These are phyloP conservation scores for Aspergillus kassunensis DNA, from an alignment of 495 filamentous ascomycete genomes.

Conservation along the genomic window DNA sequence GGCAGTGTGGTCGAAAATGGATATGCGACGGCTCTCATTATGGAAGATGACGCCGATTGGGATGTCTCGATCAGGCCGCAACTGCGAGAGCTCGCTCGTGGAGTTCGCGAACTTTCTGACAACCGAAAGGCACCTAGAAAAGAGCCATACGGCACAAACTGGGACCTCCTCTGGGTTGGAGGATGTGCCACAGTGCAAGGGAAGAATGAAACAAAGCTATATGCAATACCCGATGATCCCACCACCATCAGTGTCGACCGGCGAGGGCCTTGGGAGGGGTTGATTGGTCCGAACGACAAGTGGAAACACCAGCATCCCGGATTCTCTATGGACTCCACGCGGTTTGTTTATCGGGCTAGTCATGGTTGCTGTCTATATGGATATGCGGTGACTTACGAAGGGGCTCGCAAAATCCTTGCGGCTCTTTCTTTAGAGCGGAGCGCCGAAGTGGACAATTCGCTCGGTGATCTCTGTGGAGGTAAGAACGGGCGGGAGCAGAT, in stretches of 20 bases:
- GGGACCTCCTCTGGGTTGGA: constrained; percentile 56
- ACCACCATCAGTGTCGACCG: constrained; percentile 19
- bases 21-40: constrained; percentile 47
- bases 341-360: constrained; percentile 27
- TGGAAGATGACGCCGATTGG: constrained; percentile 60
- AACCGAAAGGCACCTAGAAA: constrained; percentile 28
- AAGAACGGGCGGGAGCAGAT: constrained; percentile 17
- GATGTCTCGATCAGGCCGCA: constrained; percentile 49
- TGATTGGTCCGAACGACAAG: constrained; percentile 16
- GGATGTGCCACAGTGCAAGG: constrained; percentile 38
- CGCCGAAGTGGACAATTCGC: constrained; percentile 22
- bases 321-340: constrained; percentile 26
- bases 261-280: constrained; percentile 17
- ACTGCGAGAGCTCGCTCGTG: constrained; percentile 44
- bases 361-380: constrained; percentile 27
- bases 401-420: constrained; percentile 50
- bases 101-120: constrained; percentile 23
- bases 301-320: constrained; percentile 20
- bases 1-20: constrained; percentile 37
- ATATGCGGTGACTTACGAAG: constrained; percentile 52
- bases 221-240: constrained; percentile 31
- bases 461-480: constrained; percentile 27
- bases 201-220: constrained; percentile 22
- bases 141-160: constrained; percentile 53
- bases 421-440: constrained; percentile 27